Base-by-base conservation (phyloP, 495 filamentous ascomycete species). In the Mytilinidion resinicola region DNA sequence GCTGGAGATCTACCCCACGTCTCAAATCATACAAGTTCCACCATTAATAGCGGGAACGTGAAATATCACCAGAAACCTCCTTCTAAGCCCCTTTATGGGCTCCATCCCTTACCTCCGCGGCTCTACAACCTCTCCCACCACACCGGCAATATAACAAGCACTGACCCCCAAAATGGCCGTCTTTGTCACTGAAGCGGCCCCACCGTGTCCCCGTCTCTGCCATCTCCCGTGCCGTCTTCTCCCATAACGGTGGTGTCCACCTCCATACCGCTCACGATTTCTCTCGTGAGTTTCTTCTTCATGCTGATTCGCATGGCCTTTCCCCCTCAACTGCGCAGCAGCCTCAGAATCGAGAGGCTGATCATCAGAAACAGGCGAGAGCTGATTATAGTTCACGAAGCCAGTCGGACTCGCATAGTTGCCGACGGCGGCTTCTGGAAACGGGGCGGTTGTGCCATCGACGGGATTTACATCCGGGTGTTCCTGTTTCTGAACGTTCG, bases 401-500 rank as follows among this genome's bases (percentile, higher is more conserved):
- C 67, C 65, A 1, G 62, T 69, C 20, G 67, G 67, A 5, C 19
- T 21, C 20, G 67, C 65, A 49, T 53, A 68, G 42, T 65, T 61
- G 35, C 64, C 67, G 9, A 52, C 64, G 9, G 50, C 30, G 8
- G 55, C 35, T 30, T 53, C 33, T 1, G 39, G 34, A 7, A 46
- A 21, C 20, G 55, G 57, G 9, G 33, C 33, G 3, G 60, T 49
- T 10, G 62, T 69, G 12, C 65, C 65, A 41, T 68, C 65, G n/a
- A 70, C 61, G 1, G 67, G 65, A 54, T 70, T 70, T 17, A 69
- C 42, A 36, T 34, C n/a, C 12, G 2, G 34, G 2, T 9, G 34
- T 4, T 35, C 10, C 15, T 41, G 15, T 1, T 15, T 10, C 5
- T 12, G 50, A 11, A 25, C n/a, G 48, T n/a, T 8, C 14, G 33